A percentile compares a stretch with the other conserved stretches of the same genome.
Evolutionary conservation across 2,329 filamentous ascomycete genomes (phyloP).

Genomic region (Zasmidium angulare): DNA sequence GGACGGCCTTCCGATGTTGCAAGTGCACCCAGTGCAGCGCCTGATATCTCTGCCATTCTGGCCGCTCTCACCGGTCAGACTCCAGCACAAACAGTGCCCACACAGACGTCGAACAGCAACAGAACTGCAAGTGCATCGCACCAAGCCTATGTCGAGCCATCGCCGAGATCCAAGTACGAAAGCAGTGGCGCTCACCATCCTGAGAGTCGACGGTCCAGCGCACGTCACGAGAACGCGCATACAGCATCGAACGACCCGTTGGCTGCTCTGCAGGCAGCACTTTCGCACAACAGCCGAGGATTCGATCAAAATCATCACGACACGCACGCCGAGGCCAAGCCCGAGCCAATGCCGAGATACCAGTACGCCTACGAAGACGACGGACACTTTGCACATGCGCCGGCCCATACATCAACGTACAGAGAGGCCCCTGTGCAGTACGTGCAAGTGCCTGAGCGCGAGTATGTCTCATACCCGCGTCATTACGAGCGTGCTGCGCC

Average conservation of each 20-base stretch:
- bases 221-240: conserved; percentile 16
- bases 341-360: conserved; percentile 25
- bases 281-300: conserved; percentile 19
- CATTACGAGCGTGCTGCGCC: conserved; percentile 23
- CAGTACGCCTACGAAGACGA: conserved; percentile 27
- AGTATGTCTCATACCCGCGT: conserved; percentile 17
- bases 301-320: conserved; percentile 25
- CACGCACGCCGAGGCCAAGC: conserved; percentile 17
- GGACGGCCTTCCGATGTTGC: conserved; percentile 3
- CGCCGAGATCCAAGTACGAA: conserved; percentile 1
- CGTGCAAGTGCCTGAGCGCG: conserved; percentile 20
- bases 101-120: conserved; percentile 16
- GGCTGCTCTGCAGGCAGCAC: conserved; percentile 15
- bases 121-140: conserved; percentile 16
- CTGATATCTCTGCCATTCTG: conserved; percentile 33
- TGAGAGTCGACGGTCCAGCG: conserved; percentile 14
- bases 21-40: conserved; percentile 5
- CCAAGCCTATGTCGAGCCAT: conserved; percentile 10
- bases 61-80: conserved; percentile 25
- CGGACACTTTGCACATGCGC: conserved; percentile 18
- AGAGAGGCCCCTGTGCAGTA: conserved; percentile 25
- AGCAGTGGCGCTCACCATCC: conserved; percentile 6
- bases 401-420: conserved; percentile 13
- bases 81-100: conserved; percentile 12
- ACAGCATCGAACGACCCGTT: conserved; percentile 5